Percentiles rank a stretch among this genome's conserved stretches.
phyloP scores from a whole-genome alignment of 306 rosid genomes.

The Corylus heterophylla region DNA sequence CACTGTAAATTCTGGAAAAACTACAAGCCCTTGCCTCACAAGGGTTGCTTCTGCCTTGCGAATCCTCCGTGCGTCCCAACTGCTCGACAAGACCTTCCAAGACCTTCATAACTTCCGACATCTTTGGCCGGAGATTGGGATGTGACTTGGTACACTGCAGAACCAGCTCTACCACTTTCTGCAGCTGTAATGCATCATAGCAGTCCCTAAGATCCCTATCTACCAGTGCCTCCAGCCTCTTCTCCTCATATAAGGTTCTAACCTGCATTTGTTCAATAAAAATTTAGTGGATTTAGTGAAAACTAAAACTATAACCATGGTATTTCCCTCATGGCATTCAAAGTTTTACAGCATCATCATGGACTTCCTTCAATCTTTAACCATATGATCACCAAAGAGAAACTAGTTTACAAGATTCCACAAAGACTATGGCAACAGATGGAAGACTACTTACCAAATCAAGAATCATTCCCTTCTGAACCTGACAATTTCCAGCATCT shows the following conservation, averaged over 20 bases:
- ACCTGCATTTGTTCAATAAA: slow-evolving; percentile 49
- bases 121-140: slow-evolving; percentile 84
- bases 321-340: neutral
- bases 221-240: slow-evolving; percentile 65
- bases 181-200: slow-evolving; percentile 69
- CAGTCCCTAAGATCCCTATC: slow-evolving; percentile 88
- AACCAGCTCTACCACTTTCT: slow-evolving; percentile 66
- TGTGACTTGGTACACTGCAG: slow-evolving; percentile 76
- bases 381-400: neutral
- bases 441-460: slow-evolving; percentile 66
- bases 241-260: slow-evolving; percentile 66
- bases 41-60: slow-evolving; percentile 49
- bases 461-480: slow-evolving; percentile 94
- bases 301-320: neutral
- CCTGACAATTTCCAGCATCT: slow-evolving; percentile 86
- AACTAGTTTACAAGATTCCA: neutral
- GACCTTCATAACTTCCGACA: slow-evolving; percentile 75
- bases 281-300: neutral
- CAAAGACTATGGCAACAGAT: neutral
- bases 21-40: slow-evolving; percentile 59
- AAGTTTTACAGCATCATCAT: neutral
- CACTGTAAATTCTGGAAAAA: slow-evolving; percentile 65
- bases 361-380: slow-evolving; percentile 1
- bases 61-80: slow-evolving; percentile 50
- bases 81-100: slow-evolving; percentile 76